A percentile compares a stretch with the other conserved stretches of the same genome.
Evolutionary conservation across 2,329 filamentous ascomycete genomes (phyloP).

Genomic region (Coniosporium tulheliwenetii): DNA sequence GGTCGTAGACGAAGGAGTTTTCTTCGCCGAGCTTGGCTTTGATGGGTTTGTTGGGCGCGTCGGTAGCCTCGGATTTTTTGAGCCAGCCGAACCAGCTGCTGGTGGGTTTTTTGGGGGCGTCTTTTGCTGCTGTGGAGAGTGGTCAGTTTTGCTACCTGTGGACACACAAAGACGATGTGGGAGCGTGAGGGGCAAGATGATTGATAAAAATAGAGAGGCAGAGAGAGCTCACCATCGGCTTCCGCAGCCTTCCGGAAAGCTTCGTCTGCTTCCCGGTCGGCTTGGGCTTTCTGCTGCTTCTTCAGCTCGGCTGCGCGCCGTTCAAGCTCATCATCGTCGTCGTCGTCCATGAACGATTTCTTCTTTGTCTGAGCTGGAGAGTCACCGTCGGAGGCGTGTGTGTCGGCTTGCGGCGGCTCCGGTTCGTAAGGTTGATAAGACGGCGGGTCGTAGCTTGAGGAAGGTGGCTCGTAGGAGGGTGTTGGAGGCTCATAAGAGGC

Average conservation of each 20-base stretch:
- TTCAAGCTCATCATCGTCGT: slow-evolving; percentile 51
- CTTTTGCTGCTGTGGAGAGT: slow-evolving; percentile 41
- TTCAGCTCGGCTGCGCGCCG: slow-evolving; percentile 35
- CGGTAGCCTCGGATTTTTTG: slow-evolving; percentile 39
- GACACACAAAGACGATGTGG: background rate
- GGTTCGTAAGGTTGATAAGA: slow-evolving; percentile 32
- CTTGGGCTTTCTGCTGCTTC: slow-evolving; percentile 36
- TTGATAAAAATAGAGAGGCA: background rate
- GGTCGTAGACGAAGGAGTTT: slow-evolving; percentile 85
- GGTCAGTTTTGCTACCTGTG: background rate
- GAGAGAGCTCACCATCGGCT: slow-evolving; percentile 36
- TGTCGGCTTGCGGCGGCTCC: slow-evolving; percentile 34
- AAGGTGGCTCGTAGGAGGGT: slow-evolving; percentile 16
- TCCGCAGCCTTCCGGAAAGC: slow-evolving; percentile 73
- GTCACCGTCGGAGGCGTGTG: slow-evolving; percentile 19
- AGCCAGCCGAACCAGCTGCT: slow-evolving; percentile 82
- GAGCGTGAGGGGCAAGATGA: no score
- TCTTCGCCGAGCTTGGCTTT: slow-evolving; percentile 88
- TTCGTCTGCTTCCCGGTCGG: slow-evolving; percentile 57
- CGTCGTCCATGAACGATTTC: slow-evolving; percentile 69
- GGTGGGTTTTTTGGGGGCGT: slow-evolving; percentile 28
- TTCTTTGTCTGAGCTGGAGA: slow-evolving; percentile 43
- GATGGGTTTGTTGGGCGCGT: slow-evolving; percentile 51
- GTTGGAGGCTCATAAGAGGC: slow-evolving; percentile 20
- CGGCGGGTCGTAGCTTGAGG: slow-evolving; percentile 34